Evolutionary conservation across 257 asterid genomes (phyloP).

Genomic region (Phtheirospermum japonicum): DNA sequence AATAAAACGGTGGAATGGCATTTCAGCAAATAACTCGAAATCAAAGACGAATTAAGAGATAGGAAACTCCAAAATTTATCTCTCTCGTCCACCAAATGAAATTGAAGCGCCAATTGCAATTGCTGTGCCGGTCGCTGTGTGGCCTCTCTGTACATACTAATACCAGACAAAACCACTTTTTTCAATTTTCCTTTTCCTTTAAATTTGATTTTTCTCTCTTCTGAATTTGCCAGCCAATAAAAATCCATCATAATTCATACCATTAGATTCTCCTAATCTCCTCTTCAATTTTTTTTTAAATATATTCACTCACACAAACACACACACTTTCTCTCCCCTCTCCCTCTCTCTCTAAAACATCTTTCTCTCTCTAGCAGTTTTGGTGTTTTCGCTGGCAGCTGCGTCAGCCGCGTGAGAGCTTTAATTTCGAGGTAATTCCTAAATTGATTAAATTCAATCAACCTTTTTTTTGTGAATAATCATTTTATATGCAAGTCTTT

Average conservation of each 20-base stretch:
- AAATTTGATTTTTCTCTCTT: not conserved
- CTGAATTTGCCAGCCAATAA: slow-evolving; percentile 24
- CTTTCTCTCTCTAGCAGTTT: slow-evolving; percentile 15
- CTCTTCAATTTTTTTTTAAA: slow-evolving; percentile 25
- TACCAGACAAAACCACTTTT: slow-evolving; percentile 29
- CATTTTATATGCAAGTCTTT: not conserved
- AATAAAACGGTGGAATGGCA: slow-evolving; percentile 29
- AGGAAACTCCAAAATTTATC: slow-evolving; percentile 34
- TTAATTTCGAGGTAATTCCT: slow-evolving; percentile 34
- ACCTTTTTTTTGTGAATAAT: not conserved
- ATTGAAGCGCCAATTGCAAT: slow-evolving; percentile 33
- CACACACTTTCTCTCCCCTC: slow-evolving; percentile 2
- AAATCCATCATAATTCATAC: slow-evolving; percentile 10
- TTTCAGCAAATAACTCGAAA: slow-evolving; percentile 28
- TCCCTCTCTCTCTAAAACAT: slow-evolving; percentile 1
- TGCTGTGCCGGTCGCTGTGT: slow-evolving; percentile 22
- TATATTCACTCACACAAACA: slow-evolving; percentile 15
- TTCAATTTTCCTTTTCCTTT: not conserved
- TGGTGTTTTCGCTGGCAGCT: slow-evolving; percentile 22
- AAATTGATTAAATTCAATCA: not conserved
- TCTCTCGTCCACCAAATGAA: slow-evolving; percentile 27
- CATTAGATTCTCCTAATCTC: slow-evolving; percentile 22
- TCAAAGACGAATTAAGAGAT: slow-evolving; percentile 23
- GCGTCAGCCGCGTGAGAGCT: slow-evolving; percentile 26
- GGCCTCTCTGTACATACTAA: slow-evolving; percentile 6